phyloP scores from a whole-genome alignment of 352 stramenopile genomes.

The Pythium biforme region DNA sequence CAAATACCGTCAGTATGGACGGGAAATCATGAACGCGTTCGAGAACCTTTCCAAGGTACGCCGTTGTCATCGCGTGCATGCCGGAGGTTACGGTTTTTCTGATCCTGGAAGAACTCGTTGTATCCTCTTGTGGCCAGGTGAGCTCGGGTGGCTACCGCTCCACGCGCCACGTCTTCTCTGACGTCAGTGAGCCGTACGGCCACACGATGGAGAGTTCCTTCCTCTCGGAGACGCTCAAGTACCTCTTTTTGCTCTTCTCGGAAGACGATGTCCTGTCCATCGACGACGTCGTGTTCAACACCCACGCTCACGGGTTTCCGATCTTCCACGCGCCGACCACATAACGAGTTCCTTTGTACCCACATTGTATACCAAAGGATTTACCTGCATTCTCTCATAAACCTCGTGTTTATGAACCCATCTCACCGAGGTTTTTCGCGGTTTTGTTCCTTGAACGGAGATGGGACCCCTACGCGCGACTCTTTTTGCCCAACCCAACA shows the following conservation, averaged over 20 bases:
- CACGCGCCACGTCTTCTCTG: conserved; percentile 51
- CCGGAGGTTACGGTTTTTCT: conserved; percentile 2
- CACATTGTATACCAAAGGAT: conserved; percentile 18
- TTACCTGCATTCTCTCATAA: conserved; percentile 1
- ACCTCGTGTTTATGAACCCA: conserved; percentile 6
- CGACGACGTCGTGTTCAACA: conserved; percentile 85
- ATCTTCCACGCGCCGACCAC: conserved; percentile 14
- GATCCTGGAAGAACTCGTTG: conserved; percentile 4
- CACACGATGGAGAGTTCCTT: conserved; percentile 88
- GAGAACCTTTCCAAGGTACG: conserved; percentile 64
- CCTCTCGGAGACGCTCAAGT: conserved; percentile 92
- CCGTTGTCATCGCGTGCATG: neutral
- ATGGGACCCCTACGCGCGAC: neutral
- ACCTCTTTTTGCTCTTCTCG: conserved; percentile 88
- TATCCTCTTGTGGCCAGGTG: conserved; percentile 27
- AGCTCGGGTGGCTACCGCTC: conserved; percentile 62
- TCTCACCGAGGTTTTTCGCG: conserved; percentile 15
- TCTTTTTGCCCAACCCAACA: neutral
- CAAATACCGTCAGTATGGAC: conserved; percentile 77
- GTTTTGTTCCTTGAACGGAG: conserved; percentile 13
- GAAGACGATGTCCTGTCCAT: conserved; percentile 66
- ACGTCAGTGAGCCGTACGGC: conserved; percentile 26
- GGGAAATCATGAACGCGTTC: conserved; percentile 76
- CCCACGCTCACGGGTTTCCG: conserved; percentile 78
- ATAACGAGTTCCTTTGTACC: conserved; percentile 4